Evolutionary conservation across 176 grass and related monocot species (phyloP), one percentile per base, ranked within the genome.

Genomic region (Puya raimondii): DNA sequence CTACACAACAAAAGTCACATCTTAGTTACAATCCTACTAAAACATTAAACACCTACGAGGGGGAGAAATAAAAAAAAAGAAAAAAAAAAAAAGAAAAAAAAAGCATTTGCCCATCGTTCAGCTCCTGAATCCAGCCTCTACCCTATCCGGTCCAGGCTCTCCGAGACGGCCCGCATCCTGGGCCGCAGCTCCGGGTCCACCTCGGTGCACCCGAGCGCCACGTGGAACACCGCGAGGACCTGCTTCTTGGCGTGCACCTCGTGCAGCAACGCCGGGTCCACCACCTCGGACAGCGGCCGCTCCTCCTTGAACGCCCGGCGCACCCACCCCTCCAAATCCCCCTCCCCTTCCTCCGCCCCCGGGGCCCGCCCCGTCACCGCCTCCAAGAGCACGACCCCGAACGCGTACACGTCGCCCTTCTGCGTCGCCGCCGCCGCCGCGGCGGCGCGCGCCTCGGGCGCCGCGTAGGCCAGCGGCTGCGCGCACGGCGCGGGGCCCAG

Each of bases 241-340:
- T 93, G 89, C 80, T 90, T 90, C 87, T 99, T 99, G 71, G 94
- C 94, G 71, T 93, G 94, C 74, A 99, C 90, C 79, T 99, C 94
- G 71, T 84, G 86, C 23, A 99, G 83, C 78, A 99, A 65, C 50
- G 86, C 69, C 16, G 94, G 94, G 84, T 99, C 94, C 27, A 99
- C 94, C 56, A 99, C 89, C 84, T 99, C 94, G 72, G 86, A 93
- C 66, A 99, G 83, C 12, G 94, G 94, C 66, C 89, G 82, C 75
- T 99, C 94, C 81, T 99, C 94, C 82, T 86, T 86, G 79, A 99
- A 99, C 6, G 94, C 89, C 13, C 77, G 61, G 27, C 94, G 72
- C 64, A 99, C 94, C 89, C 94, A 99, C n/a, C 65, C 78, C 80
- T 93, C 94, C 63, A 99, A 67, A 72, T 99, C 89, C 66, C 70